Conservation (phyloP, 1,284 basidiomycete species). For the Flammula alnicola region DNA sequence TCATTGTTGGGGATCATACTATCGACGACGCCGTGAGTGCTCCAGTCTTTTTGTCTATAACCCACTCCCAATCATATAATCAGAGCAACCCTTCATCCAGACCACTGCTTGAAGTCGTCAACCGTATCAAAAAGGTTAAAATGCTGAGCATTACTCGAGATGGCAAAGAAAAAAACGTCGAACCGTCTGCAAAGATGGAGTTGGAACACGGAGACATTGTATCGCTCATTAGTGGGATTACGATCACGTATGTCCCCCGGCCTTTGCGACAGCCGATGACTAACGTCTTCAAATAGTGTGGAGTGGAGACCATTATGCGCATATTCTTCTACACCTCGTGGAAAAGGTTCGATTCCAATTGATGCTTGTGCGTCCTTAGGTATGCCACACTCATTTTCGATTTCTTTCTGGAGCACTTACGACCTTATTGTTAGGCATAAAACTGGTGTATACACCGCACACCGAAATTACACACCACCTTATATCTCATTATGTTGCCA, state of each 20-base stretch:
- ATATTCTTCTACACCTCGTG: slow-evolving; percentile 39
- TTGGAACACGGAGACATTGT: slow-evolving; percentile 58
- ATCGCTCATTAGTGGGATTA: slow-evolving; percentile 47
- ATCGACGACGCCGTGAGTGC: slow-evolving; percentile 57
- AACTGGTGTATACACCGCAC: slow-evolving; percentile 48
- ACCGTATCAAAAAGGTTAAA: slow-evolving; percentile 46
- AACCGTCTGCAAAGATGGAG: slow-evolving; percentile 31
- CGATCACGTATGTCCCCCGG: slow-evolving; percentile 44
- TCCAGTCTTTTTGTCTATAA: slow-evolving; percentile 5
- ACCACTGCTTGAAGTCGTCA: slow-evolving; percentile 49
- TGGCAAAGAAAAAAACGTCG: slow-evolving; percentile 6
- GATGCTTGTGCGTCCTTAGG: slow-evolving; percentile 61
- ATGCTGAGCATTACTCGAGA: slow-evolving; percentile 43
- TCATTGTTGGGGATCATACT: slow-evolving; percentile 55
- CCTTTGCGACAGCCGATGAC: background rate
- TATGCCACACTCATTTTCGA: slow-evolving; percentile 28
- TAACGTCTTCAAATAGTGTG: slow-evolving; percentile 40
- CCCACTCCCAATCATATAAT: background rate
- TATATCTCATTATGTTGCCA: slow-evolving; percentile 51
- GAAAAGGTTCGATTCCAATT: slow-evolving; percentile 27
- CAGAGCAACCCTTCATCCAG: slow-evolving; percentile 44
- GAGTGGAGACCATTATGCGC: slow-evolving; percentile 59
- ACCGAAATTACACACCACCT: slow-evolving; percentile 65
- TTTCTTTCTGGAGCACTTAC: background rate
- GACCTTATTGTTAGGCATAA: slow-evolving; percentile 49